Percentiles rank a stretch among this genome's conserved stretches.
Conservation (phyloP, 441 rosid species). For the Pelargonium fulgidum region DNA sequence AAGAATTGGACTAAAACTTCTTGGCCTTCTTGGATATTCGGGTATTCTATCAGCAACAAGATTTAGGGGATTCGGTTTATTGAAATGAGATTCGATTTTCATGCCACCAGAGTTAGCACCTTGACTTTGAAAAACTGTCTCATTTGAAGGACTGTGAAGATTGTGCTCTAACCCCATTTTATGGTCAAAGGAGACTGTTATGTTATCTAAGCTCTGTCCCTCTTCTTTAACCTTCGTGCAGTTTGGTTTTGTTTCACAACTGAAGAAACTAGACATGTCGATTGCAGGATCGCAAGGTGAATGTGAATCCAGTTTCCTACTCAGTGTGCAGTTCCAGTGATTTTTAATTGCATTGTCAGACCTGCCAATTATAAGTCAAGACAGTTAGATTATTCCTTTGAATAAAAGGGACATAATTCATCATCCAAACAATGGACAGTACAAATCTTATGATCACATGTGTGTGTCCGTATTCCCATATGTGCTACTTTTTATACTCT, state of each 20-base stretch:
- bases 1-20: not conserved
- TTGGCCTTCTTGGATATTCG: too few relatives aligned
- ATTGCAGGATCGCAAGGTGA: slow-evolving; percentile 3
- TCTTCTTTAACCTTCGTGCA: slow-evolving; percentile 12
- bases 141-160: not conserved
- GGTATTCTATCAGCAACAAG: too few relatives aligned
- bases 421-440: too few relatives aligned
- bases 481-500: not conserved
- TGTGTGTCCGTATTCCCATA: too few relatives aligned
- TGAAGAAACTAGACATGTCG: slow-evolving; percentile 19
- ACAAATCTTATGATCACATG: too few relatives aligned
- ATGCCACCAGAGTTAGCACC: not conserved
- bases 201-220: slow-evolving; percentile 1
- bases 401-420: not conserved
- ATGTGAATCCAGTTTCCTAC: slow-evolving; percentile 17
- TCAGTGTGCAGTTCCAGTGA: slow-evolving; percentile 22
- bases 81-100: not conserved
- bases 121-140: not conserved
- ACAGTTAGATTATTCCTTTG: not conserved
- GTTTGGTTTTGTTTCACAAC: slow-evolving; percentile 18
- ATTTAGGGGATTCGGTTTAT: not conserved
- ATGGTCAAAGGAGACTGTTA: not conserved
- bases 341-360: slow-evolving; percentile 26
- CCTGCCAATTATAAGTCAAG: slow-evolving; percentile 18
- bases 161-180: slow-evolving; percentile 15